phyloP scores from a whole-genome alignment of 768 basidiomycete species.

The Phlebiopsis flavidoalba region DNA sequence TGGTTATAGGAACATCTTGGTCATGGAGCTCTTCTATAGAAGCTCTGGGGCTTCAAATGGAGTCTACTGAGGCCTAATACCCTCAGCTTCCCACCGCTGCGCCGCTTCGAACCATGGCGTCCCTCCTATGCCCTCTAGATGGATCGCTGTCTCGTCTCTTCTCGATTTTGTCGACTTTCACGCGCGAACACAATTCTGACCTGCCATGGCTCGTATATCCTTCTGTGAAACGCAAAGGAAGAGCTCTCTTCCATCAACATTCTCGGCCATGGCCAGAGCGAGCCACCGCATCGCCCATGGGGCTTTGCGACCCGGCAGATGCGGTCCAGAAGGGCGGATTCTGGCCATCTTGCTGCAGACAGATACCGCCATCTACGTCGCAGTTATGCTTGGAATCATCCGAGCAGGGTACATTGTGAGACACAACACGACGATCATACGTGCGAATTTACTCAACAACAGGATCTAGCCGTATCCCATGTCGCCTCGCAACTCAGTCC shows the following conservation, averaged over 20 bases:
- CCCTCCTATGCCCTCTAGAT: constrained; percentile 4
- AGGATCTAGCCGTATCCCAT: constrained; percentile 27
- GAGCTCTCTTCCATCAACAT: constrained; percentile 1
- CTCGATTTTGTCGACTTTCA: constrained; percentile 13
- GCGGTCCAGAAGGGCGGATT: neutral
- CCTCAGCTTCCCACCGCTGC: neutral
- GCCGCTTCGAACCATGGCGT: neutral
- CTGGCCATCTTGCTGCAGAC: constrained; percentile 4
- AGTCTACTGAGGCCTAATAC: neutral
- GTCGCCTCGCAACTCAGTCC: constrained; percentile 30
- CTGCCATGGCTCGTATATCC: constrained; percentile 1
- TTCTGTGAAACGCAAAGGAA: neutral
- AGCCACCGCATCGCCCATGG: constrained; percentile 8
- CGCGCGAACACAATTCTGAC: constrained; percentile 6
- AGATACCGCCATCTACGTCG: constrained; percentile 5
- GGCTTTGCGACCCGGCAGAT: constrained; percentile 1
- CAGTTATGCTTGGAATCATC: constrained; percentile 1
- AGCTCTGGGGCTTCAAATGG: neutral
- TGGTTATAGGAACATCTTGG: neutral
- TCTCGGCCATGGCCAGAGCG: neutral
- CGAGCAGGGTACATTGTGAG: constrained; percentile 7
- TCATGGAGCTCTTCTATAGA: neutral
- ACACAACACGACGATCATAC: constrained; percentile 14
- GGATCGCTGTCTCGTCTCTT: constrained; percentile 4
- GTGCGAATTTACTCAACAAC: neutral